Percentiles rank a stretch among this genome's conserved stretches.
These are phyloP conservation scores for Pichia sp. DNA, from an alignment of 1,139 yeast species.

Conservation along the genomic window DNA sequence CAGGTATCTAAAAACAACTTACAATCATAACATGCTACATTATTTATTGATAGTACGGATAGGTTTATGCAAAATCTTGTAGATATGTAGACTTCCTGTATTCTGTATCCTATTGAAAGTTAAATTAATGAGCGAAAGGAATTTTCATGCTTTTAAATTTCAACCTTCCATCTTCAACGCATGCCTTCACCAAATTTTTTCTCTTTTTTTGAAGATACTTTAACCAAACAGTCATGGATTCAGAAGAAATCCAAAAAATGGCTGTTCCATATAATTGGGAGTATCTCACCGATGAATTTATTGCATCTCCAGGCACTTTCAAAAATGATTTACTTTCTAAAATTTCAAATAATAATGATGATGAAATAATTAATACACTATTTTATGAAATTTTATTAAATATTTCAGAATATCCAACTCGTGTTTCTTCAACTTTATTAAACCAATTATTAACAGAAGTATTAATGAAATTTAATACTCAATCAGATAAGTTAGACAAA, in stretches of 20 bases:
- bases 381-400: constrained; percentile 27
- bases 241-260: neutral
- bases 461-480: neutral
- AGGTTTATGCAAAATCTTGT: too few relatives aligned
- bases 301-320: constrained; percentile 13
- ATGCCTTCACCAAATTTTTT: neutral
- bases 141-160: neutral
- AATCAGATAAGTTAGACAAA: constrained; percentile 12
- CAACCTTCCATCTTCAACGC: neutral
- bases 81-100: too few relatives aligned
- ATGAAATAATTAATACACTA: constrained; percentile 4
- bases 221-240: neutral
- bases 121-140: neutral
- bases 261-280: constrained; percentile 17
- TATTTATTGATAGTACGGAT: too few relatives aligned
- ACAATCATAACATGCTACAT: too few relatives aligned
- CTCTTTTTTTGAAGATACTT: neutral
- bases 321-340: constrained; percentile 10
- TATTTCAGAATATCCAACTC: constrained; percentile 21
- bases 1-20: too few relatives aligned
- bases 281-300: constrained; percentile 18
- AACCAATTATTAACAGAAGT: constrained; percentile 5
- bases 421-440: constrained; percentile 6
- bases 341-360: constrained; percentile 5
- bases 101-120: too few relatives aligned